Base-by-base conservation (phyloP, 495 filamentous ascomycete species). In the Articulospora tetracladia region DNA sequence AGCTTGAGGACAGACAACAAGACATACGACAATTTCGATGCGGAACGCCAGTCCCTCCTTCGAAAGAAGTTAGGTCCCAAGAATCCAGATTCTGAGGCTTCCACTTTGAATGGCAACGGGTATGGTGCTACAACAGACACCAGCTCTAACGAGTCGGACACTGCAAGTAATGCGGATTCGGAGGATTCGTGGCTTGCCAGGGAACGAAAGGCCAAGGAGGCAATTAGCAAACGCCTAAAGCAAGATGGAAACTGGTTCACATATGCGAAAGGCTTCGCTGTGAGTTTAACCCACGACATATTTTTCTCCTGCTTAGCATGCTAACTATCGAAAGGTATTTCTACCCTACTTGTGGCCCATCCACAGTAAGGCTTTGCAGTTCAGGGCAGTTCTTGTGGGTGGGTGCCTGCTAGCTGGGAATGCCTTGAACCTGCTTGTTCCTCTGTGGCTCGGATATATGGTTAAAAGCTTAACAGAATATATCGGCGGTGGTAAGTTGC, bases 291-390 rank as follows among this genome's bases (percentile, higher is more conserved):
- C 19, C 22, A 48, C 0, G 12, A 22, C 22, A 19, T 53, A 20
- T 32, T 4, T 32, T 13, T 32, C 30, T 32, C 13, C 23, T 51
- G 20, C 17, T 13, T 51, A 23, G 36, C 57, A 65, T 24, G 67
- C 46, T 26, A 49, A 34, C 34, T n/a, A 13, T 55, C n/a, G 0
- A 1, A 62, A 82, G 77, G 74, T 87, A 32, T 84, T 90, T 68
- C 75, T 87, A 46, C 85, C 84, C 7, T 83, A 85, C 65, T 73
- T 90, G 23, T 87, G 85, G 84, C 86, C 87, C 1, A 71, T 80
- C 46, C 79, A 81, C 50, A 75, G 78, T 57, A 77, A 69, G 32
- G 60, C 66, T 12, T 74, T 89, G 22, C 86, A 89, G 60, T 56
- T 85, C 17, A 75, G 78, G 20, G 76, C 83, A 50, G 64, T 79